These are phyloP conservation scores for Plenodomus tracheiphilus DNA, from an alignment of 2,329 filamentous ascomycete species.

Conservation along the genomic window DNA sequence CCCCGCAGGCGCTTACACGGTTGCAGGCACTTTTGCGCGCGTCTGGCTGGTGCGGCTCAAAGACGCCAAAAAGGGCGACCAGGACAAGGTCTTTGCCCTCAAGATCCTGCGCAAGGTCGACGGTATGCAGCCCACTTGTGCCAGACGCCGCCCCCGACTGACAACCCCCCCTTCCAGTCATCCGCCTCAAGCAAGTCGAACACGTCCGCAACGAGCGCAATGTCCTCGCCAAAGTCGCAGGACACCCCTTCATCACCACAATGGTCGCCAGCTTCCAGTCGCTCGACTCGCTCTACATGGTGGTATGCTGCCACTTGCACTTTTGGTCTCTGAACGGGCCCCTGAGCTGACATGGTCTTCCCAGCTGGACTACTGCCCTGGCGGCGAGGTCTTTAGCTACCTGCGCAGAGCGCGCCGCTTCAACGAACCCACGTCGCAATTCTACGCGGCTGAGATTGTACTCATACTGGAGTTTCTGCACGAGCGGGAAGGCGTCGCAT, in stretches of 20 bases:
- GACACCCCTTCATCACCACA: conserved; percentile 81
- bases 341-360: conserved; percentile 16
- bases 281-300: conserved; percentile 76
- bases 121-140: conserved; percentile 44
- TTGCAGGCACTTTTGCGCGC: conserved; percentile 74
- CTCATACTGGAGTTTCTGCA: conserved; percentile 80
- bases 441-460: conserved; percentile 84
- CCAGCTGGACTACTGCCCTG: conserved; percentile 76
- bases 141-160: too few species aligned
- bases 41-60: conserved; percentile 76
- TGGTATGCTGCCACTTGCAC: conserved; percentile 50
- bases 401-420: conserved; percentile 77
- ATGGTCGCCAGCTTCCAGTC: conserved; percentile 80
- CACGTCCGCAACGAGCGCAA: conserved; percentile 83
- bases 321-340: neutral
- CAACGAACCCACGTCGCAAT: conserved; percentile 75
- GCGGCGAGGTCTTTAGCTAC: conserved; percentile 84
- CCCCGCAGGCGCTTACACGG: conserved; percentile 1
- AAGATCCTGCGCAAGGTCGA: conserved; percentile 72
- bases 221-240: conserved; percentile 75
- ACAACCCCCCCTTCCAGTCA: conserved; percentile 63
- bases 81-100: conserved; percentile 73
- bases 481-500: conserved; percentile 77
- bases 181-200: conserved; percentile 83
- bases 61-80: conserved; percentile 55